Base-by-base conservation (phyloP, 2,329 filamentous ascomycete genomes). In the Amylocarpus encephaloides region DNA sequence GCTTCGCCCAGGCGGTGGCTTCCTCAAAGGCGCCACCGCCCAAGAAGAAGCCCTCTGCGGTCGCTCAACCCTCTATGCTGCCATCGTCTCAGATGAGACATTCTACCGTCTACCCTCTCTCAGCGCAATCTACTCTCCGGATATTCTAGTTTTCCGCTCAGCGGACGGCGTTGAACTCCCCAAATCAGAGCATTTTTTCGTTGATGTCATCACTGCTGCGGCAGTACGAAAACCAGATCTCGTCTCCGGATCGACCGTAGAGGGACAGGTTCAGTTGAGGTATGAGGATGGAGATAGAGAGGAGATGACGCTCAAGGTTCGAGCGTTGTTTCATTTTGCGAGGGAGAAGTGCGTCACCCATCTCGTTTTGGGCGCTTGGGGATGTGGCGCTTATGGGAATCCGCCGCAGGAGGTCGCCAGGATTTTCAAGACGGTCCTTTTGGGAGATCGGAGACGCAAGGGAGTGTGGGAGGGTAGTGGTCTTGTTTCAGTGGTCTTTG, bases 41-140 rank as follows among this genome's bases (percentile, higher is more conserved):
- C 84, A 88, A 64, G 83, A 88, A 67, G 84, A 88, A 68, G 75
- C 78, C 2, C 71, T 88, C 6, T 87, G 82, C 67, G 83, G 81
- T 62, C 77, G 83, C 39, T 79, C 74, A 41, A 76, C 77, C 0
- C 72, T 82, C 6, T 73, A 66, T 26, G 60, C 72, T 29, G 75
- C 74, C 16, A 67, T 81, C 1, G 67, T 72, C 50, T 61, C 42
- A 50, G 54, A 34, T 69, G 55, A 9, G 79, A 51, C 67, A 67
- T 19, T 65, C 71, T 56, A 56, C 46, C 53, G 45, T 9, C 22
- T 57, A 9, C 52, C 54, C 4, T 13, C 45, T 12, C 66, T 71
- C 5, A 72, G 73, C 48, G 77, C 71, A 1, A 66, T 86, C 32
- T 85, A 85, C 65, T 76, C 79, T 0, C 81, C 80, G 0, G 72